Evolutionary conservation across 2,329 filamentous ascomycete genomes (phyloP).

Genomic region (Penicillium expansum): DNA sequence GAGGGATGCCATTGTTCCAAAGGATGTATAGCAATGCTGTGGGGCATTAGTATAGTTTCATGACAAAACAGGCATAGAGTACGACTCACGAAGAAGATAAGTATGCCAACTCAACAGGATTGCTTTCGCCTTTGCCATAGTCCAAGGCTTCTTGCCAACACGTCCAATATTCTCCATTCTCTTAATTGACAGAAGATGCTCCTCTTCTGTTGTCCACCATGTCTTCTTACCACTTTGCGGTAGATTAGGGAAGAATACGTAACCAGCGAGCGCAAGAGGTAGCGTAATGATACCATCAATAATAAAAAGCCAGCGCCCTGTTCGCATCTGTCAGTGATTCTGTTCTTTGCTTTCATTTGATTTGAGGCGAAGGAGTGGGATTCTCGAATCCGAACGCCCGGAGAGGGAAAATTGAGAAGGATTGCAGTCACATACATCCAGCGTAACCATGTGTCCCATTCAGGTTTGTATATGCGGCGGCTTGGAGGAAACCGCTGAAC

Average conservation of each 20-base stretch:
- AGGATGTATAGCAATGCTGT: constrained; percentile 37
- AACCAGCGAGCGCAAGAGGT: constrained; percentile 24
- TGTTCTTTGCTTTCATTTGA: not conserved
- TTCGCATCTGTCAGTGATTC: not conserved
- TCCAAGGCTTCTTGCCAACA: constrained; percentile 39
- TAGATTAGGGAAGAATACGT: constrained; percentile 23
- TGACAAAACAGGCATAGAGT: not conserved
- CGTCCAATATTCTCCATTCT: constrained; percentile 39
- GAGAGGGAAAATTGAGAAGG: not conserved
- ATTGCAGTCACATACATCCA: constrained; percentile 16
- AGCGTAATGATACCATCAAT: constrained; percentile 28
- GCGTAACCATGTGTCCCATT: constrained; percentile 23
- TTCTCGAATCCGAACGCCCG: not conserved
- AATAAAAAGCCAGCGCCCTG: constrained; percentile 29
- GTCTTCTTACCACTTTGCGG: constrained; percentile 22
- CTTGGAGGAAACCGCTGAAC: constrained; percentile 26
- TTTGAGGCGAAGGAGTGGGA: not conserved
- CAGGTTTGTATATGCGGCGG: constrained; percentile 24
- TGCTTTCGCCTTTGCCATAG: constrained; percentile 31
- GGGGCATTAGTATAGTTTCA: not conserved
- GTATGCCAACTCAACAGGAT: constrained; percentile 43
- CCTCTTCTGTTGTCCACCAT: constrained; percentile 25
- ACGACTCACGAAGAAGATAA: constrained; percentile 36
- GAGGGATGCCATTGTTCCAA: constrained; percentile 40
- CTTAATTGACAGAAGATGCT: constrained; percentile 23